phyloP scores from a whole-genome alignment of 257 asterid species.

The Ilex asprella region DNA sequence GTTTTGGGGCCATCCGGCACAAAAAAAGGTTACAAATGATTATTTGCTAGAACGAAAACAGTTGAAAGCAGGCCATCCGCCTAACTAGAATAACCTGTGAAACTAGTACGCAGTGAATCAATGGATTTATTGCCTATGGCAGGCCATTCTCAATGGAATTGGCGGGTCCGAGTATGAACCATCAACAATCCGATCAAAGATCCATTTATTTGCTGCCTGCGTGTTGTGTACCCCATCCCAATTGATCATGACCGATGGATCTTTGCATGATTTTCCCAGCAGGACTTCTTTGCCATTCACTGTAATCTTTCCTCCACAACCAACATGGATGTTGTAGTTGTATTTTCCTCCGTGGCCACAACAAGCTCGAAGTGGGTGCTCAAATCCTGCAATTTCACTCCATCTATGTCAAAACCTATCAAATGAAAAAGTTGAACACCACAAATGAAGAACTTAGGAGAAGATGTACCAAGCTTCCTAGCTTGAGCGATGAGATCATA shows the following conservation, averaged over 20 bases:
- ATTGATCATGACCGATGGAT: constrained; percentile 46
- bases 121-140: constrained; percentile 24
- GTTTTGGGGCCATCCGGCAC: no score
- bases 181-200: constrained; percentile 54
- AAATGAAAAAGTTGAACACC: background rate
- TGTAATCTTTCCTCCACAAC: constrained; percentile 58
- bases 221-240: constrained; percentile 93
- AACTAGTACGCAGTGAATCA: no score
- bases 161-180: constrained; percentile 86
- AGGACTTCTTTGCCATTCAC: constrained; percentile 54
- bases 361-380: constrained; percentile 61
- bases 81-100: no score
- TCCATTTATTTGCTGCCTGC: constrained; percentile 69
- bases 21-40: no score
- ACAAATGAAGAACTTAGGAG: background rate
- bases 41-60: no score
- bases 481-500: constrained; percentile 66
- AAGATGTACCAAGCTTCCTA: constrained; percentile 38
- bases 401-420: background rate
- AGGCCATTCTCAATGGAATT: constrained; percentile 48
- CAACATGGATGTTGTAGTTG: constrained; percentile 47
- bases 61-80: no score
- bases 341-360: constrained; percentile 95
- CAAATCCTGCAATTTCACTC: constrained; percentile 45
- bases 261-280: constrained; percentile 65